Evolutionary conservation across 495 filamentous ascomycete genomes (phyloP).

Genomic region (Chlorociboria aeruginascens): DNA sequence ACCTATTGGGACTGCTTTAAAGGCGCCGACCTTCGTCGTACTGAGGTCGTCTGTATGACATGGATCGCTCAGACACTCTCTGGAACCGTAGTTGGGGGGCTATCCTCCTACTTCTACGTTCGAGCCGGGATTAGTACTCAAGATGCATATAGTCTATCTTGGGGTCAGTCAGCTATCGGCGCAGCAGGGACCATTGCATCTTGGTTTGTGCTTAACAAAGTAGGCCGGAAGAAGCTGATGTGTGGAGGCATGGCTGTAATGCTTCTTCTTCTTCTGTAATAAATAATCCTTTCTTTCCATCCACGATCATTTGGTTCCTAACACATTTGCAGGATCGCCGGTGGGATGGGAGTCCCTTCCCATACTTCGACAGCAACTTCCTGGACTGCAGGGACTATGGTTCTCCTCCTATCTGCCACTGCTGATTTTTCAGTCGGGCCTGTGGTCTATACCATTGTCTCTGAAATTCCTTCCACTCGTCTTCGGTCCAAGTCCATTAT

Average conservation of each 20-base stretch:
- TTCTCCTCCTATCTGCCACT: slow-evolving; percentile 56
- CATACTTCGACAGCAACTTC: slow-evolving; percentile 36
- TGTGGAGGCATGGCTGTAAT: slow-evolving; percentile 21
- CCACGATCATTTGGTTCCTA: slow-evolving; percentile 29
- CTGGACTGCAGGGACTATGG: slow-evolving; percentile 53
- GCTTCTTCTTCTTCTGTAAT: slow-evolving; percentile 53
- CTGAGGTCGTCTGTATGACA: slow-evolving; percentile 51
- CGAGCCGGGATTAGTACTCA: slow-evolving; percentile 49
- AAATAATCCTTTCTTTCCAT: slow-evolving; percentile 32
- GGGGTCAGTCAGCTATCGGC: slow-evolving; percentile 65
- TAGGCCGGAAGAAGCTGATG: slow-evolving; percentile 33
- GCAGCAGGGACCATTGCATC: slow-evolving; percentile 56
- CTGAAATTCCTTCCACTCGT: slow-evolving; percentile 56
- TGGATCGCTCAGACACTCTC: slow-evolving; percentile 62
- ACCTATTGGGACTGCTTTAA: slow-evolving; percentile 45
- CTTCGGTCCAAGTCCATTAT: slow-evolving; percentile 65
- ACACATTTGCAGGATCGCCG: slow-evolving; percentile 52
- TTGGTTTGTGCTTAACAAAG: slow-evolving; percentile 54
- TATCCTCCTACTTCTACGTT: slow-evolving; percentile 51
- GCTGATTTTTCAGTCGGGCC: slow-evolving; percentile 66
- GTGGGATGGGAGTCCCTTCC: slow-evolving; percentile 53
- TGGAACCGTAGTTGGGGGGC: slow-evolving; percentile 55
- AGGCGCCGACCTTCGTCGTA: slow-evolving; percentile 51
- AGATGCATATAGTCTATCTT: slow-evolving; percentile 52
- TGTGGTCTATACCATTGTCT: slow-evolving; percentile 64